Evolutionary conservation across 2,329 filamentous ascomycete species (phyloP).

Genomic region (Beauveria rudraprayagi): DNA sequence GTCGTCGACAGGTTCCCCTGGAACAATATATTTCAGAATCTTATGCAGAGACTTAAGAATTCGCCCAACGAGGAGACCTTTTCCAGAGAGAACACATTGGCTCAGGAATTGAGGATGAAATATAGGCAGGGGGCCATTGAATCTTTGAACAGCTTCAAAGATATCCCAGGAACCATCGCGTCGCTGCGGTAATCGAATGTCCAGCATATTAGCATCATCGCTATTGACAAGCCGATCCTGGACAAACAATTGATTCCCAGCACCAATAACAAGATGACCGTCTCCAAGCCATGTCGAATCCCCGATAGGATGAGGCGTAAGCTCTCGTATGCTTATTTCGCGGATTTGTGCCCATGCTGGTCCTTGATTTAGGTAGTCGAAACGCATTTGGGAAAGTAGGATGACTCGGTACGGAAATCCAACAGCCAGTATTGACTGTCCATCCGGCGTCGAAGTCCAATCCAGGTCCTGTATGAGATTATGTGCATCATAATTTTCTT

Average conservation of each 20-base stretch:
- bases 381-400: conserved; percentile 78
- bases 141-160: conserved; percentile 70
- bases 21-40: conserved; percentile 72
- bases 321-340: conserved; percentile 70
- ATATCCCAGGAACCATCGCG: conserved; percentile 55
- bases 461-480: conserved; percentile 80
- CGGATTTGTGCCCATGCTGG: conserved; percentile 84
- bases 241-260: conserved; percentile 85
- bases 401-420: conserved; percentile 82
- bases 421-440: conserved; percentile 83
- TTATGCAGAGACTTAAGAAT: conserved; percentile 66
- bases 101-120: conserved; percentile 90
- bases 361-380: conserved; percentile 80
- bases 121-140: conserved; percentile 81
- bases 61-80: conserved; percentile 60
- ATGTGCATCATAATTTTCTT: conserved; percentile 63
- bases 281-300: conserved; percentile 87
- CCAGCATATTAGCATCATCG: conserved; percentile 50
- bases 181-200: conserved; percentile 38
- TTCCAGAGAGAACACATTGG: conserved; percentile 78
- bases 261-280: conserved; percentile 77
- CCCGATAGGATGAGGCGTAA: conserved; percentile 84
- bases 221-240: conserved; percentile 68
- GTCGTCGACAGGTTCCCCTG: conserved; percentile 73
- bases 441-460: conserved; percentile 87